A percentile compares a stretch with the other conserved stretches of the same genome.
These are phyloP conservation scores for Suillus sp. DNA, from an alignment of 768 basidiomycete genomes.

Conservation along the genomic window DNA sequence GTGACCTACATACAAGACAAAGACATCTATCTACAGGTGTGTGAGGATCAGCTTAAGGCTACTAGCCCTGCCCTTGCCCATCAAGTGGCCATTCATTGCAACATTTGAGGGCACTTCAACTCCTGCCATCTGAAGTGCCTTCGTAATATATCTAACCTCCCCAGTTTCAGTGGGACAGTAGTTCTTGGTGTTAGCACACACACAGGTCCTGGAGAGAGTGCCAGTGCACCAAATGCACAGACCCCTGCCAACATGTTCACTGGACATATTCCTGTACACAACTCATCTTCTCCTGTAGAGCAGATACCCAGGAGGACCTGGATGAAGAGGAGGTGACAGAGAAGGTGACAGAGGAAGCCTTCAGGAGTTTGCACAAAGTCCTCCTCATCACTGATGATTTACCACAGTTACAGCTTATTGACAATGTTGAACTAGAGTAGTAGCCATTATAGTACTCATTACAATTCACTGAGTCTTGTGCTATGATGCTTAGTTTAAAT, in stretches of 20 bases:
- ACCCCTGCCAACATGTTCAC: not conserved
- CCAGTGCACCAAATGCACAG: not conserved
- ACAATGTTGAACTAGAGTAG: not conserved
- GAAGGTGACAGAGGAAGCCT: not conserved
- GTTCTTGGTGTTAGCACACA: not conserved
- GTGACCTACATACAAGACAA: constrained; percentile 23
- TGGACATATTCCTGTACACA: no score
- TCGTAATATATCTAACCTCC: constrained; percentile 13
- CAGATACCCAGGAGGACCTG: not conserved
- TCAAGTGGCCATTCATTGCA: constrained; percentile 14
- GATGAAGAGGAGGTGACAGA: not conserved
- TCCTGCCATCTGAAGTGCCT: constrained; percentile 12
- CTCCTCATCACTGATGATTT: not conserved
- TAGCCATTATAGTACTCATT: not conserved
- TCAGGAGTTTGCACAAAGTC: not conserved
- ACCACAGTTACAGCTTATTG: not conserved
- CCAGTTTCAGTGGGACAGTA: constrained; percentile 14
- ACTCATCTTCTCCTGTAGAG: not conserved
- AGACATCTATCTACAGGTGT: constrained; percentile 9
- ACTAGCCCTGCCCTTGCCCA: constrained; percentile 14
- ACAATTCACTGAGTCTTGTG: no score
- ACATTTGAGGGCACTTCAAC: constrained; percentile 14
- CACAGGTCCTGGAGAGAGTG: not conserved
- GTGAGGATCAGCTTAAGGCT: constrained; percentile 4
- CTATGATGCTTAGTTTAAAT: not conserved